Percentiles rank a stretch among this genome's conserved stretches.
These are phyloP conservation scores for Exobasidium rhododendri DNA, from an alignment of 1,284 basidiomycete species.

Conservation along the genomic window DNA sequence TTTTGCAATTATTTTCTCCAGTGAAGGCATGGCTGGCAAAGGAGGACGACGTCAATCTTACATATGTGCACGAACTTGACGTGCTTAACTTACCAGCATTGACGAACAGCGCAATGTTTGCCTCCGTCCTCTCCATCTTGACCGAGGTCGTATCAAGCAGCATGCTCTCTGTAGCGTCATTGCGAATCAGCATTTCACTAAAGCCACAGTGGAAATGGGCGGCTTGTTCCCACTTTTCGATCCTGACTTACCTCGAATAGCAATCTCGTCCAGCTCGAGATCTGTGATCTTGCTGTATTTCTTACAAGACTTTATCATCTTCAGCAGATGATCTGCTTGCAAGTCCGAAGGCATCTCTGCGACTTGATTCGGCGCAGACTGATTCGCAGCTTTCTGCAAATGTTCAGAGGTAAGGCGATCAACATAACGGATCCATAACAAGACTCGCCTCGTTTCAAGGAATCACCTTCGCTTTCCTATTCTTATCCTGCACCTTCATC, in stretches of 20 bases:
- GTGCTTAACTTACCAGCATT: no score
- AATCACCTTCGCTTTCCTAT: conserved; percentile 39
- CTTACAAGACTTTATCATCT: conserved; percentile 27
- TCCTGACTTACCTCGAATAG: conserved; percentile 20
- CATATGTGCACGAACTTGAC: no score
- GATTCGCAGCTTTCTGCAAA: conserved; percentile 4
- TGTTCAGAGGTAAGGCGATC: neutral
- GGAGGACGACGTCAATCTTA: neutral
- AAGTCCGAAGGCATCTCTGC: conserved; percentile 33
- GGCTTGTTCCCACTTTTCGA: no score
- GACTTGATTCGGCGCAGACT: conserved; percentile 27
- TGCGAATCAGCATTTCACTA: no score
- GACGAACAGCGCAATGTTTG: neutral
- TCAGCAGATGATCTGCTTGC: conserved; percentile 45
- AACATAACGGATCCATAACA: neutral
- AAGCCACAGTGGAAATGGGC: no score
- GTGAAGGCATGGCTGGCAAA: neutral
- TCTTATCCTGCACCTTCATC: conserved; percentile 33
- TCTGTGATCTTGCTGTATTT: conserved; percentile 39
- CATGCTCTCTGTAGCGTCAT: conserved; percentile 21
- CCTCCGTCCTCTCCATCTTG: conserved; percentile 6
- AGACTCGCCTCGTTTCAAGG: conserved; percentile 15
- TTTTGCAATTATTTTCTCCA: neutral
- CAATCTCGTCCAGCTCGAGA: conserved; percentile 42
- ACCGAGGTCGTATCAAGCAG: conserved; percentile 30